Conservation (phyloP, 2,329 filamentous ascomycete species). For the Botrytis pseudocinerea region DNA sequence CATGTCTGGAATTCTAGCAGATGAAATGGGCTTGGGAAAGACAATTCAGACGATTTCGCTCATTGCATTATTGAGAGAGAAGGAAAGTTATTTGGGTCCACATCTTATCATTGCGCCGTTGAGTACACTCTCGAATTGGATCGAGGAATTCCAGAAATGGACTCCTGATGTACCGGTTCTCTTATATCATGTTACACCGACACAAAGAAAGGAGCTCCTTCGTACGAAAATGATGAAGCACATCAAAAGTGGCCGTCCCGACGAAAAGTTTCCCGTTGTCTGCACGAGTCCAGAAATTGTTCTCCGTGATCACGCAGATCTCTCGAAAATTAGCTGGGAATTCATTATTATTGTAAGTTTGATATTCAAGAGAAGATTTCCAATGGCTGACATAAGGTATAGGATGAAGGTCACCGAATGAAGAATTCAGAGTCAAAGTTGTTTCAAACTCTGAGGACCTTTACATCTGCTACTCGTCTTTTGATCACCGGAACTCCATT, state of each 20-base stretch:
- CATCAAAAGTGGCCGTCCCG: constrained; percentile 60
- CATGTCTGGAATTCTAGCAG: constrained; percentile 61
- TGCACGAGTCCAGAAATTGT: constrained; percentile 97
- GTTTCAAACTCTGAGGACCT: constrained; percentile 84
- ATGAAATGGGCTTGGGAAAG: constrained; percentile 64
- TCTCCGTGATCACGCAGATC: constrained; percentile 79
- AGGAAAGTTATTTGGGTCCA: constrained; percentile 78
- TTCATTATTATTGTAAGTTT: constrained; percentile 85
- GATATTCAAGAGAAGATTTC: background rate
- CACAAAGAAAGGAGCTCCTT: constrained; percentile 75
- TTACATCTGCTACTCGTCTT: constrained; percentile 85
- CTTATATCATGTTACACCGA: constrained; percentile 84
- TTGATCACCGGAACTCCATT: constrained; percentile 93
- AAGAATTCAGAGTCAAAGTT: constrained; percentile 95
- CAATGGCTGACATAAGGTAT: constrained; percentile 27
- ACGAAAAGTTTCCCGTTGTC: constrained; percentile 78
- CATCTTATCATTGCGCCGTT: constrained; percentile 89
- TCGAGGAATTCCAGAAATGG: constrained; percentile 90
- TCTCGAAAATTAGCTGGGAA: constrained; percentile 88
- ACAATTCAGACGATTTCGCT: constrained; percentile 54
- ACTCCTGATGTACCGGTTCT: constrained; percentile 84
- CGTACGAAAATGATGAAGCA: constrained; percentile 68
- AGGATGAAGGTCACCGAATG: constrained; percentile 94
- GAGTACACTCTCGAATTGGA: constrained; percentile 93
- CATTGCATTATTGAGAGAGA: constrained; percentile 78